Base-by-base conservation (phyloP, 345 rosid genomes). In the Kandelia obovata region DNA sequence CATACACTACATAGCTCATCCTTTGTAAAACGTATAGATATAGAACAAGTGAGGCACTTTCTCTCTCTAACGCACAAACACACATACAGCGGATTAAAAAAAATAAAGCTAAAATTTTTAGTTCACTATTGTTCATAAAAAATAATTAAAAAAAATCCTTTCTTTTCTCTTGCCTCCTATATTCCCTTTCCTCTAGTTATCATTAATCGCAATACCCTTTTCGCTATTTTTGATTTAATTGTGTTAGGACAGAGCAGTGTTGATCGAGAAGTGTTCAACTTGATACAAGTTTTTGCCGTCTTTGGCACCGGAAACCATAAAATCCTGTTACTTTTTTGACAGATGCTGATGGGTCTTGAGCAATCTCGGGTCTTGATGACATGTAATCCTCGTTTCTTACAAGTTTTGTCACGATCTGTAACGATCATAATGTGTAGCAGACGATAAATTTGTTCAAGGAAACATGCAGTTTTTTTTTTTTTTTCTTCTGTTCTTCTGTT, bases 271-370 rank as follows among this genome's bases (percentile, higher is more conserved):
- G 51, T 7, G 76, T 68, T 64, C 49, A 75, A 74, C 79, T 77
- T 47, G 69, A 68, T 75, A 57, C 37, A 53, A 68, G 49, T 30
- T 64, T 70, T 67, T 71, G 65, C 69, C 43, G 8, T 67, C 28
- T 74, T 68, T 70, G 59, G 78, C 76, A 62, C 73, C 30, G 34
- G 30, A 65, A 76, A 58, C 56, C 69, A 67, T 72, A 71, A 59
- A 68, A 62, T 69, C 70, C 69, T 62, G 65, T 62, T 71, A 72
- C 61, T 52, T 81, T 78, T 64, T 75, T 65, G 75, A 67, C 74
- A 35, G 78, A 75, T 84, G 87, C 80, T 66, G 82, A 82, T 82
- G 82, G 85, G 79, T 66, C 75, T 82, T 72, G 76, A 69, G 67
- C 81, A 80, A 84, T 75, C 79, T 7, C 16, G 73, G 74, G 70